Evolutionary conservation across 2,329 filamentous ascomycete genomes (phyloP), one percentile per base, ranked within the genome.

Genomic region (Tolypocladium pustulatum): DNA sequence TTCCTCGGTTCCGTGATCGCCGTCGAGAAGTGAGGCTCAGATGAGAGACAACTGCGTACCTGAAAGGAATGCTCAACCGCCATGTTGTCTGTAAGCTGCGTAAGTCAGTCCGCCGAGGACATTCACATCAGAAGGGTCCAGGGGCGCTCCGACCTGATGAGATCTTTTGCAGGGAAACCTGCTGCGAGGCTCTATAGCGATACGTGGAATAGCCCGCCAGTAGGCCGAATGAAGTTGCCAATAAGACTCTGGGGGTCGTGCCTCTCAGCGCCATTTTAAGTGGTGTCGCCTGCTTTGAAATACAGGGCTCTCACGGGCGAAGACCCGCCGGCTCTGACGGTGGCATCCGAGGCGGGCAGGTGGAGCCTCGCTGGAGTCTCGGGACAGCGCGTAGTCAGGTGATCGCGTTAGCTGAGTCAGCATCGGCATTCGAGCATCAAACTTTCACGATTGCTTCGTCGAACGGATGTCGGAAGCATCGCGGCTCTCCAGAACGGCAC

Each of bases 41-140:
- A 59, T 54, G 54, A 58, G 30, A 62, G 57, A 59, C 20, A 49
- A 49, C 25, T 27, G 36, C 70, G 63, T 66, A 80, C 78, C 73
- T 78, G 75, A 59, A 80, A 80, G 57, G 75, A 73, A 64, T 76
- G 73, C 49, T 72, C 72, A 55, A 73, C 72, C 38, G 76, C 69
- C 77, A 79, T 80, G 57, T 67, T 76, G 66, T 53, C 63, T 55
- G 57, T 54, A 36, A 46, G 59, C 62, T 67, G 57, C 57, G n/a
- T 36, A 32, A 41, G 34, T 56, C 41, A 56, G 25, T 46, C 38
- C 40, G 8, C 25, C 27, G 25, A 10, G 17, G 17, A 10, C 13
- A 20, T 30, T 10, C 17, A 32, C 49, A 46, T 38, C 22, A n/a
- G 27, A 4, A 25, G 37, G n/a, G 34, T 30, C 12, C 7, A 37